phyloP scores from a whole-genome alignment of 495 filamentous ascomycete genomes.

The Talaromyces trachyspermus region DNA sequence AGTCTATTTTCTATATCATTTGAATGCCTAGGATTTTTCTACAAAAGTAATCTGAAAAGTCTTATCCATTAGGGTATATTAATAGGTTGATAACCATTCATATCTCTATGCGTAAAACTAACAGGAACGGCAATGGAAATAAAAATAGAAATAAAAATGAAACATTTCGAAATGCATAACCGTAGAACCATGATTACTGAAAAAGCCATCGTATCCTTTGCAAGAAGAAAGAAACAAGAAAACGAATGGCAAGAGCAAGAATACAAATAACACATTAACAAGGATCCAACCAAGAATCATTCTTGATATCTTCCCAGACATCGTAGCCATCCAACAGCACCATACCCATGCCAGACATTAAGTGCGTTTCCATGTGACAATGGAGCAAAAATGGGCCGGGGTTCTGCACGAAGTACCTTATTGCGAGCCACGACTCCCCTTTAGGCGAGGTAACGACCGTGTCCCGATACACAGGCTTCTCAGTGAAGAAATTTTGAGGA shows the following conservation, averaged over 20 bases:
- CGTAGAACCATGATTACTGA: too few species aligned
- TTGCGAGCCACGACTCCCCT: constrained; percentile 40
- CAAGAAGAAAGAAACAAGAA: not conserved
- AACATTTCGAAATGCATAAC: too few species aligned
- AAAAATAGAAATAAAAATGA: too few species aligned
- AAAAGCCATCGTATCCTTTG: not conserved
- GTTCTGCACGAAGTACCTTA: constrained; percentile 51
- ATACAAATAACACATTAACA: not conserved
- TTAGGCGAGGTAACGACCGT: constrained; percentile 34
- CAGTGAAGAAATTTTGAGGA: constrained; percentile 47
- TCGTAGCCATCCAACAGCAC: constrained; percentile 52
- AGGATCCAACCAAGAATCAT: constrained; percentile 15
- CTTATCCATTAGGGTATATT: too few species aligned
- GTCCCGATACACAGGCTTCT: constrained; percentile 46
- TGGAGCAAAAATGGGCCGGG: constrained; percentile 54
- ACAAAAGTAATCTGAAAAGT: too few species aligned
- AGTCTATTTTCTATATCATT: too few species aligned
- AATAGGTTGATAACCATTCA: too few species aligned
- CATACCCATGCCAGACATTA: constrained; percentile 49
- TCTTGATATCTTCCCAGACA: constrained; percentile 39
- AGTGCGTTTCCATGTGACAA: constrained; percentile 54
- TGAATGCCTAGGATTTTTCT: too few species aligned
- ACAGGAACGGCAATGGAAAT: too few species aligned
- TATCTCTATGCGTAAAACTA: too few species aligned
- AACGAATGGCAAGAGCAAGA: not conserved